Evolutionary conservation across 2,329 filamentous ascomycete genomes (phyloP), one percentile per base, ranked within the genome.

Genomic region (Apiospora phragmitis): DNA sequence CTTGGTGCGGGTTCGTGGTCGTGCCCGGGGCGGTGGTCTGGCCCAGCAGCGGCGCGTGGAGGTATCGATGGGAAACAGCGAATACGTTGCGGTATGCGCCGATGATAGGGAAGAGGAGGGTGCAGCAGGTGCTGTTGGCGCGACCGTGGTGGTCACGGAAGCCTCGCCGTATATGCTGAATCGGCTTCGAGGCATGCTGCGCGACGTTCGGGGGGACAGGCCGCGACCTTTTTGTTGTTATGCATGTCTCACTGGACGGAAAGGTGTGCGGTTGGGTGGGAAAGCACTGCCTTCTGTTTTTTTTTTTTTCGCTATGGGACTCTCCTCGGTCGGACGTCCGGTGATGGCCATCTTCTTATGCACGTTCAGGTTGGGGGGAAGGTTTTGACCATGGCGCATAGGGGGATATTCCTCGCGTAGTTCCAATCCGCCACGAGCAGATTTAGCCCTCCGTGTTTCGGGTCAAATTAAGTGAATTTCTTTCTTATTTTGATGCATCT

Each of bases 161-260:
- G 2, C 4, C 4, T 16, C 32, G 29, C 55, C 55, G 11, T 62
- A 38, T 62, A 62, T 62, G 21, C 55, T 62, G 32, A 62, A 38
- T 12, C 55, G 29, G 55, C 55, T 62, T 62, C 55, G 55, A 62
- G 55, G 55, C 55, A 62, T 62, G 32, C 18, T 62, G 55, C n/a
- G 32, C 32, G 8, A 62, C 32, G 21, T 11, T n/a, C 9, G 55
- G 29, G 8, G 55, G 24, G 18, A 62, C 32, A 38, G 32, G 55
- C 18, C 32, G 55, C 55, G 21, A n/a, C 55, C 32, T 3, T 29
- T 62, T 62, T n/a, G 55, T 14, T n/a, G 14, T 14, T 12, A 38
- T 62, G 55, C 55, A 62, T 62, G 55, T 62, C 55, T 62, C 55
- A 38, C 55, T 62, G 9, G 32, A n/a, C 32, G 55, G 55, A 11